phyloP scores from a whole-genome alignment of 202 grass and related monocot genomes.

The Dendrocalamus latiflorus region DNA sequence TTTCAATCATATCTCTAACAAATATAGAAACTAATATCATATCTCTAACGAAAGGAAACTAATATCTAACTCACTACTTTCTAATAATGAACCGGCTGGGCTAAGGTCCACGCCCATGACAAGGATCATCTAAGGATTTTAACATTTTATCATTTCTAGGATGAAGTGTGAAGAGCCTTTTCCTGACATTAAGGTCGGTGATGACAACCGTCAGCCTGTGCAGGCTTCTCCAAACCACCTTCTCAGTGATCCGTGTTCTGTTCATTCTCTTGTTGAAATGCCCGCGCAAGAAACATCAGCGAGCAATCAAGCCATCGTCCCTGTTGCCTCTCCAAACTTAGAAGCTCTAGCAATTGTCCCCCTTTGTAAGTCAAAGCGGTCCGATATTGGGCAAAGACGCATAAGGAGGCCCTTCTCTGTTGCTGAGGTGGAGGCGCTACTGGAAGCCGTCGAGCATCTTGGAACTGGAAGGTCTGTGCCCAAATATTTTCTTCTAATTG shows the following conservation, averaged over 20 bases:
- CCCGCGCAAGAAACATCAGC: constrained; percentile 31
- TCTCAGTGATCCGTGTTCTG: constrained; percentile 34
- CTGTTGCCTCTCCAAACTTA: constrained; percentile 15
- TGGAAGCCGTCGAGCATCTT: constrained; percentile 64
- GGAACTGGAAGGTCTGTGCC: constrained; percentile 72
- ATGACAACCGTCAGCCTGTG: constrained; percentile 18
- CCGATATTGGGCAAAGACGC: constrained; percentile 49
- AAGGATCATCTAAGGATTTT: constrained; percentile 13
- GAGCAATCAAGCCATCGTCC: constrained; percentile 44
- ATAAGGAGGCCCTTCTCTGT: constrained; percentile 71
- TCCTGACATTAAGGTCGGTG: not conserved
- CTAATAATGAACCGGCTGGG: too few relatives aligned
- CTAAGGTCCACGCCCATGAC: too few relatives aligned
- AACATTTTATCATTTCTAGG: constrained; percentile 19
- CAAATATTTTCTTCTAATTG: constrained; percentile 5
- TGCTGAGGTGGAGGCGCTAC: constrained; percentile 62
- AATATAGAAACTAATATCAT: too few relatives aligned
- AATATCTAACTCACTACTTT: too few relatives aligned
- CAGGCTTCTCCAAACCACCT: constrained; percentile 37
- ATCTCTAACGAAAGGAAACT: too few relatives aligned
- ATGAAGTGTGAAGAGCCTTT: constrained; percentile 27
- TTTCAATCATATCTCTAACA: too few relatives aligned
- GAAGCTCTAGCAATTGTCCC: constrained; percentile 40
- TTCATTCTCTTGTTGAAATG: constrained; percentile 34
- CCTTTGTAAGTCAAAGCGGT: constrained; percentile 22